These are phyloP conservation scores for Colletotrichum sp. DNA, from an alignment of 2,329 filamentous ascomycete genomes.

Conservation along the genomic window DNA sequence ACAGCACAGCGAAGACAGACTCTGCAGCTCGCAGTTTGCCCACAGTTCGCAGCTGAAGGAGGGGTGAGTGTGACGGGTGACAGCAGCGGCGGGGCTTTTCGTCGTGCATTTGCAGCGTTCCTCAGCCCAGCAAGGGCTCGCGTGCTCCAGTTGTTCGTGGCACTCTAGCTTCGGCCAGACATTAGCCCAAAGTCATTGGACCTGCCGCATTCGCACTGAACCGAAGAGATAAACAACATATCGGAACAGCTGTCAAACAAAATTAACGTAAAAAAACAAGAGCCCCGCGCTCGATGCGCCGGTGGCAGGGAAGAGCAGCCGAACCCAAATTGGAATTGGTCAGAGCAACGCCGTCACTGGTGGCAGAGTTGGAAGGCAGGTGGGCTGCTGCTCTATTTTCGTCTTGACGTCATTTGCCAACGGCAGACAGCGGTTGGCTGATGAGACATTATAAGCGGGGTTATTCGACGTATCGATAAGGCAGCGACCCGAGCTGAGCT, in stretches of 20 bases:
- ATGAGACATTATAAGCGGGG: background rate
- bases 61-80: background rate
- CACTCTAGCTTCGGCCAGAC: background rate
- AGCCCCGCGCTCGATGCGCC: background rate
- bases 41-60: background rate
- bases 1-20: background rate
- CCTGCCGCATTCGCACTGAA: background rate
- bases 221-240: background rate
- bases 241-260: background rate
- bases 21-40: background rate
- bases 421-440: background rate
- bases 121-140: constrained; percentile 4
- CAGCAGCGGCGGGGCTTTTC: background rate
- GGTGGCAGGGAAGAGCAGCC: background rate
- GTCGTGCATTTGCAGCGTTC: background rate
- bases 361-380: background rate
- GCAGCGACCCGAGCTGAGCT: background rate
- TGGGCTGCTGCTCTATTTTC: background rate
- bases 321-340: background rate
- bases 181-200: background rate
- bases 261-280: background rate
- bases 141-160: background rate
- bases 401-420: constrained; percentile 1
- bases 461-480: background rate
- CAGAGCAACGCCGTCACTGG: background rate